phyloP scores from a whole-genome alignment of 2,329 filamentous ascomycete species.

The Epichloe elymi region DNA sequence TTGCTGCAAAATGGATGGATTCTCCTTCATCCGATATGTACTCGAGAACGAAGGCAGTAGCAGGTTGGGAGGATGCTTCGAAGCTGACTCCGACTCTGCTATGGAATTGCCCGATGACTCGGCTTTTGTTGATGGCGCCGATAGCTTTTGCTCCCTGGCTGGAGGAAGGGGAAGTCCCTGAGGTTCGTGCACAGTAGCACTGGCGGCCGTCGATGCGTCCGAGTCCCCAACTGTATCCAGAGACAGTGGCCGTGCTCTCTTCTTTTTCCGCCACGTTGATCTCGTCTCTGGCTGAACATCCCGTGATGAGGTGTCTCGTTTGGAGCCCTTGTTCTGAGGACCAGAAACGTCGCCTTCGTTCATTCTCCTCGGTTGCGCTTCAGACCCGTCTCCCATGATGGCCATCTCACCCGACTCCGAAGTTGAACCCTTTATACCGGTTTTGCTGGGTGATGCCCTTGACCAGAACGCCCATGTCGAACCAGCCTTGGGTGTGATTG shows the following conservation, averaged over 20 bases:
- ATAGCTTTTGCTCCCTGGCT: slow-evolving; percentile 1
- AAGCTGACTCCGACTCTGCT: slow-evolving; percentile 29
- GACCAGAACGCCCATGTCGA: slow-evolving; percentile 80
- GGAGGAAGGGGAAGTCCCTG: slow-evolving; percentile 4
- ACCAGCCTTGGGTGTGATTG: slow-evolving; percentile 33
- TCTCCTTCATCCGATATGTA: slow-evolving; percentile 55
- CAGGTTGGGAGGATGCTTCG: slow-evolving; percentile 43
- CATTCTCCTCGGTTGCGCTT: slow-evolving; percentile 39
- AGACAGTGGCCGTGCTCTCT: slow-evolving; percentile 32
- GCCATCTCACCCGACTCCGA: slow-evolving; percentile 40
- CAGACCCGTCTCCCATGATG: slow-evolving; percentile 41
- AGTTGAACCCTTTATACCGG: slow-evolving; percentile 14
- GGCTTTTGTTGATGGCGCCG: slow-evolving; percentile 7
- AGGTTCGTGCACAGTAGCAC: slow-evolving; percentile 1
- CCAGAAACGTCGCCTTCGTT: slow-evolving; percentile 29
- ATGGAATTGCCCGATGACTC: slow-evolving; percentile 16
- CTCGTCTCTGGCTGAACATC: slow-evolving; percentile 18
- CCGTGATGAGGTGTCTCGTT: slow-evolving; percentile 13
- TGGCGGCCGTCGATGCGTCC: slow-evolving; percentile 14
- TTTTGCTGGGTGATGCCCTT: slow-evolving; percentile 33
- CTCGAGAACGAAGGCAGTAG: slow-evolving; percentile 56
- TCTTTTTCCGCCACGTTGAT: slow-evolving; percentile 28
- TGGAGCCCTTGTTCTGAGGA: slow-evolving; percentile 20
- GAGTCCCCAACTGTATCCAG: slow-evolving; percentile 29
- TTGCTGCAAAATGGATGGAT: slow-evolving; percentile 58